Evolutionary conservation across 306 rosid genomes (phyloP).

Genomic region (Lathyrus sativus): DNA sequence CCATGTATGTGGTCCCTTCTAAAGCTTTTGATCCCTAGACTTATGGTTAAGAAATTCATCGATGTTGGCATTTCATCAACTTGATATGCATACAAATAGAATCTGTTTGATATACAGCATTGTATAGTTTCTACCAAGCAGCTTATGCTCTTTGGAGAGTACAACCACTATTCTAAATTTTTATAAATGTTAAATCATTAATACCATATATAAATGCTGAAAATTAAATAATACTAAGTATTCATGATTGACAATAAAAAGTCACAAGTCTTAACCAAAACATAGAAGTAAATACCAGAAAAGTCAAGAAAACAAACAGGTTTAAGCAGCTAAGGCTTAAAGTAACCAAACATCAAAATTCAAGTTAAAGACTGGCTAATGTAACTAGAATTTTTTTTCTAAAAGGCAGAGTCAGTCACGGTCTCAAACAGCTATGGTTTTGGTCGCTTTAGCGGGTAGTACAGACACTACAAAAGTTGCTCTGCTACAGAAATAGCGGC

Average conservation of each 20-base stretch:
- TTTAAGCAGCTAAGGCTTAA: not conserved
- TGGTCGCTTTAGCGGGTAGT: not conserved
- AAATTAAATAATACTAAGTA: not conserved
- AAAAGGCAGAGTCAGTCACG: not conserved
- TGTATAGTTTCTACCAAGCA: not conserved
- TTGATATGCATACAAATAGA: conserved; percentile 27
- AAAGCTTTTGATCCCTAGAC: conserved; percentile 29
- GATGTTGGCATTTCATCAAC: conserved; percentile 28
- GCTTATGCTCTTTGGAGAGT: conserved; percentile 19
- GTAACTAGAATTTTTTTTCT: not conserved
- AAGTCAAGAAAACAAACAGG: not conserved
- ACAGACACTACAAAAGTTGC: not conserved
- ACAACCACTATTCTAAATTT: not conserved
- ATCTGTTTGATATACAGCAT: conserved; percentile 1
- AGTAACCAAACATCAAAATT: conserved; percentile 10
- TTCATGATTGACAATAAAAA: not conserved
- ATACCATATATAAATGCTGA: not conserved
- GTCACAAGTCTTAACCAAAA: not conserved
- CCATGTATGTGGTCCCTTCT: conserved; percentile 14
- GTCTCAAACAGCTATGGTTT: not conserved
- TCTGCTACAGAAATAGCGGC: not conserved
- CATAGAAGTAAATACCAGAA: not conserved
- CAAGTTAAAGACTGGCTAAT: not conserved
- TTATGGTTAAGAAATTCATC: conserved; percentile 18
- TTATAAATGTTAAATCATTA: not conserved